Conservation (phyloP, 441 rosid genomes). For the Hura crepitans region DNA sequence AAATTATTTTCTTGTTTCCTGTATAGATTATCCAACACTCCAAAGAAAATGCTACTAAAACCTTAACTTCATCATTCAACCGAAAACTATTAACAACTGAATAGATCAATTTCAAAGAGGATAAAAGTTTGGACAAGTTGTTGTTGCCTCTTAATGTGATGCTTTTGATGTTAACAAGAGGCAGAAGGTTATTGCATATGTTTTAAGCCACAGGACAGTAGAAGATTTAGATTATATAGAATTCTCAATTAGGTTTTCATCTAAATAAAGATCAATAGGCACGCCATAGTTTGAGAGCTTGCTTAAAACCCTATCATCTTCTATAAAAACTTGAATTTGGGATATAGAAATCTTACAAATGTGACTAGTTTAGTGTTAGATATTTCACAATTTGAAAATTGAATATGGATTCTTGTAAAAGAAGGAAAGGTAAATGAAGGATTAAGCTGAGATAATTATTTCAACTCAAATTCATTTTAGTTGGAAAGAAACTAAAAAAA, state of each 20-base stretch:
- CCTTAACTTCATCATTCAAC: slow-evolving; percentile 25
- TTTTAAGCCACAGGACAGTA: slow-evolving; percentile 38
- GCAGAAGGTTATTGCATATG: slow-evolving; percentile 23
- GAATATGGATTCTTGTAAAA: no score
- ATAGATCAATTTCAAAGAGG: slow-evolving; percentile 34
- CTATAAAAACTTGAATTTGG: slow-evolving; percentile 24
- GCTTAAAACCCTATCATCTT: slow-evolving; percentile 26
- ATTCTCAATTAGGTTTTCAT: slow-evolving; percentile 25
- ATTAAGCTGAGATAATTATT: no score
- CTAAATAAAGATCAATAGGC: slow-evolving; percentile 36
- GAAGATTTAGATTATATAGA: slow-evolving; percentile 28
- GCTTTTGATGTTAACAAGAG: slow-evolving; percentile 32
- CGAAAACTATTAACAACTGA: slow-evolving; percentile 22
- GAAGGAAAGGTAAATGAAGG: no score
- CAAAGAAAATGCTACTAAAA: slow-evolving; percentile 41
- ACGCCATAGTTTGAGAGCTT: slow-evolving; percentile 21
- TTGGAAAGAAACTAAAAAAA: no score
- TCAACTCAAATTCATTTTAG: no score
- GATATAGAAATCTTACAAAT: slow-evolving; percentile 29
- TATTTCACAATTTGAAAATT: no score
- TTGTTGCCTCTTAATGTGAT: slow-evolving; percentile 24
- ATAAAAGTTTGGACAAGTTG: slow-evolving; percentile 31
- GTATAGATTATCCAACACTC: slow-evolving; percentile 36
- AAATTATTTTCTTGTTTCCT: slow-evolving; percentile 23
- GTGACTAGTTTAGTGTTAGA: no score